Base-by-base conservation (phyloP, 192 early-diverging fungal species). In the Mortierella hygrophila region DNA sequence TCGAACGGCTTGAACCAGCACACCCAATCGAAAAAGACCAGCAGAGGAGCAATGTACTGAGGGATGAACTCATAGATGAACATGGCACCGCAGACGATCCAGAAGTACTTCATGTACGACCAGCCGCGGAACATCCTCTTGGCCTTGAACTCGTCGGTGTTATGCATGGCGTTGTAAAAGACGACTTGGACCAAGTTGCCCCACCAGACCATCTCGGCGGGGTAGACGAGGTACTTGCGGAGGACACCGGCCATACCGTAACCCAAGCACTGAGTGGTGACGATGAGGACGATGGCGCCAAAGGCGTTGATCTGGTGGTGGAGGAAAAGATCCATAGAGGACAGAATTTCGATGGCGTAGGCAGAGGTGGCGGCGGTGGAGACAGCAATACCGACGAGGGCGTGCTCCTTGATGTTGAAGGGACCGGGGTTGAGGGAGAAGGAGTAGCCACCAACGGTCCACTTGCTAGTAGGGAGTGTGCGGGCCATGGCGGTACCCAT, bases 141-240 rank as follows among this genome's bases (percentile, higher is more conserved):
- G 23, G 37, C 16, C 72, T 75, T 74, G 72, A 79, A 85, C 74
- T 85, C 73, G n/a, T 85, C 77, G 7, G 82, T 85, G 57, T 79
- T 79, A 68, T 89, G 85, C 46, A 89, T 70, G 23, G 92, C 89
- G 63, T 89, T 91, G 82, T 85, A 92, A 35, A 91, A 80, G 5
- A 89, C 87, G n/a, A 89, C 87, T 65, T 89, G 83, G 54, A 92
- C 91, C 21, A 99, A 89, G 41, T 91, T 94, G 6, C 90, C 69
- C 21, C 97, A 97, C 97, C 97, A 99, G 42, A 96, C 88, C 96
- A 97, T 97, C 5, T 92, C 90, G 1, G 94, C 86, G 21, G 96
- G 97, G 77, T 95, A 93, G 26, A 98, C 96, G 11, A 47, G 97
- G 88, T 88, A 94, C 94, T 46, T 92, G 68, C 97, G 94, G 32